Percentiles rank a stretch among this genome's conserved stretches.
Conservation (phyloP, 1,139 yeast genomes). For the Zygosaccharomyces sapae region DNA sequence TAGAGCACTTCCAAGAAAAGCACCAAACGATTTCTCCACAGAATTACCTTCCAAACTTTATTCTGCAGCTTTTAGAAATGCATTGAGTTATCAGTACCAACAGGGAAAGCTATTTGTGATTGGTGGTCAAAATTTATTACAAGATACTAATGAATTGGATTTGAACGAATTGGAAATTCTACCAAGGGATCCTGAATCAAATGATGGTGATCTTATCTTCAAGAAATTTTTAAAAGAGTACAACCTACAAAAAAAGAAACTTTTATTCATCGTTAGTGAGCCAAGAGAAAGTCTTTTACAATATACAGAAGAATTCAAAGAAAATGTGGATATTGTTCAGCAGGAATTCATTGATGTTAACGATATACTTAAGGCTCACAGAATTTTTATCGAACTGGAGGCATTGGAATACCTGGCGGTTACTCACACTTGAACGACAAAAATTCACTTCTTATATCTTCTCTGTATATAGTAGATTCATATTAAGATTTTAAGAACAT, state of each 20-base stretch:
- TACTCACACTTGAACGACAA: conserved; percentile 15
- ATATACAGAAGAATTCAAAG: conserved; percentile 43
- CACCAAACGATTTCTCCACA: conserved; percentile 87
- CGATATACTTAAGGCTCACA: conserved; percentile 76
- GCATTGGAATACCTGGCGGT: conserved; percentile 58
- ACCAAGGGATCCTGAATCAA: conserved; percentile 40
- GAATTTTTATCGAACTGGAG: conserved; percentile 66
- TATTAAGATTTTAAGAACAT: neutral
- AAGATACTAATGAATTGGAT: conserved; percentile 29
- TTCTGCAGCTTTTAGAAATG: conserved; percentile 70
- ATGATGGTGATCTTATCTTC: conserved; percentile 49
- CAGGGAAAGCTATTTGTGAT: conserved; percentile 66
- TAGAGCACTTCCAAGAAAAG: conserved; percentile 82
- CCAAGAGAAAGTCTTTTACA: conserved; percentile 34
- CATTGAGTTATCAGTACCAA: conserved; percentile 75
- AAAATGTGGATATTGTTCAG: conserved; percentile 59
- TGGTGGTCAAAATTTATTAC: conserved; percentile 47
- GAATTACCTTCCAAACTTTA: conserved; percentile 74
- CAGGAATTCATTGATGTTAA: conserved; percentile 81
- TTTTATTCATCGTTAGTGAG: conserved; percentile 54
- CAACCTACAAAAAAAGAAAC: conserved; percentile 49
- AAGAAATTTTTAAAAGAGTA: conserved; percentile 57
- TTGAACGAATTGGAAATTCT: conserved; percentile 26
- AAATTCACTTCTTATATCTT: neutral
- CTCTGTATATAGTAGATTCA: conserved; percentile 6